phyloP scores from a whole-genome alignment of 352 stramenopile species.

The Globisporangium sylvaticum region DNA sequence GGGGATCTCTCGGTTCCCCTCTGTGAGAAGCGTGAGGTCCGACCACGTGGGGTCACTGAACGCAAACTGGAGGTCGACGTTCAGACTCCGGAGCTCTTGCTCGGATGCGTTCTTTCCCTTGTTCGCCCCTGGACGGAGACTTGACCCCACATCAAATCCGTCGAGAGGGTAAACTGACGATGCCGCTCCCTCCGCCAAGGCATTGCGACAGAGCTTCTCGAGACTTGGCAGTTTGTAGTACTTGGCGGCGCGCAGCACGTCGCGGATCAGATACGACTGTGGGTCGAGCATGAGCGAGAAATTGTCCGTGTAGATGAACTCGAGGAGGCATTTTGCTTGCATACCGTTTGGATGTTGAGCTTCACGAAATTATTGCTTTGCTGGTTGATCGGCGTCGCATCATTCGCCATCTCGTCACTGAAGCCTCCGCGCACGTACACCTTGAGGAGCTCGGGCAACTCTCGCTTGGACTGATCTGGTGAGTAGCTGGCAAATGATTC shows the following conservation, averaged over 20 bases:
- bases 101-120: conserved; percentile 5
- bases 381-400: no score
- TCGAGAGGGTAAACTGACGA: conserved; percentile 2
- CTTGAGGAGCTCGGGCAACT: conserved; percentile 15
- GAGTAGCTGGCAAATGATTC: neutral
- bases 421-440: conserved; percentile 16
- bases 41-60: conserved; percentile 42
- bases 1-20: conserved; percentile 29
- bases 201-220: conserved; percentile 31
- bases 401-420: neutral
- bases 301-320: conserved; percentile 75
- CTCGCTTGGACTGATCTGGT: neutral
- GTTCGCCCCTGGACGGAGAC: neutral
- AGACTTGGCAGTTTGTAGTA: conserved; percentile 42
- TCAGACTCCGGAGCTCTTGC: conserved; percentile 22
- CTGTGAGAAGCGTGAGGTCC: conserved; percentile 49
- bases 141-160: conserved; percentile 1
- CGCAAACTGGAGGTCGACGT: conserved; percentile 44
- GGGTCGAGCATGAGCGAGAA: conserved; percentile 43
- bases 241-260: conserved; percentile 50
- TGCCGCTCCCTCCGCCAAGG: conserved; percentile 18
- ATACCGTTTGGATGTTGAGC: conserved; percentile 28
- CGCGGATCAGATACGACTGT: conserved; percentile 47
- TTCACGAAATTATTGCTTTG: neutral
- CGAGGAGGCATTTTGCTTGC: conserved; percentile 26